A percentile compares a stretch with the other conserved stretches of the same genome.
phyloP scores from a whole-genome alignment of 768 basidiomycete species.

The Hypholoma sublateritium region DNA sequence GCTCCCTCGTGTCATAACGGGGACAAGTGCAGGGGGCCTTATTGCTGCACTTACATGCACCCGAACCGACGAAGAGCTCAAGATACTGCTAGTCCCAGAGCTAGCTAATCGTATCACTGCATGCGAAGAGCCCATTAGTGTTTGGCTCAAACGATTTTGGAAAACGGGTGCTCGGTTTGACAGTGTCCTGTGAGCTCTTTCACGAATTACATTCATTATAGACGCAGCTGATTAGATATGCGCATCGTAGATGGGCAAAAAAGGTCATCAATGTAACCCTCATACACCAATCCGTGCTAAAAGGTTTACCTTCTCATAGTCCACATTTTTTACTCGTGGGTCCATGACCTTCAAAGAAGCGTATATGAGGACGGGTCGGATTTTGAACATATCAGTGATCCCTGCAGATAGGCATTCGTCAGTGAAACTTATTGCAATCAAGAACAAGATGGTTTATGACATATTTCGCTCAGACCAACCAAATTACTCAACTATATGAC shows the following conservation, averaged over 20 bases:
- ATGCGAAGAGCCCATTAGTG: constrained; percentile 70
- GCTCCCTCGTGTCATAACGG: constrained; percentile 90
- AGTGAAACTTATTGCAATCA: constrained; percentile 21
- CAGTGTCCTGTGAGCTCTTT: constrained; percentile 49
- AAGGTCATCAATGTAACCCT: constrained; percentile 52
- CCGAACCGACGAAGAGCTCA: constrained; percentile 85
- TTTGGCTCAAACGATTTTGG: constrained; percentile 75
- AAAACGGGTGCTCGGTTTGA: constrained; percentile 95
- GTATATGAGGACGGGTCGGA: constrained; percentile 87
- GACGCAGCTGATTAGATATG: constrained; percentile 5
- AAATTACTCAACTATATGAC: constrained; percentile 95
- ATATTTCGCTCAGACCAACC: constrained; percentile 63
- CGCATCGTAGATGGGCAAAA: constrained; percentile 67
- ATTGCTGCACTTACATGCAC: constrained; percentile 79
- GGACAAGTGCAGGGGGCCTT: constrained; percentile 92
- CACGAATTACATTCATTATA: not conserved
- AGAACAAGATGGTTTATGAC: not conserved
- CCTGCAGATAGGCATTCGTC: constrained; percentile 88
- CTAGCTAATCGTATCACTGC: constrained; percentile 83
- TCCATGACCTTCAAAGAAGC: constrained; percentile 96
- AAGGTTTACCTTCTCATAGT: constrained; percentile 37
- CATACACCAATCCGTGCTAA: not conserved
- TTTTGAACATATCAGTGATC: constrained; percentile 91
- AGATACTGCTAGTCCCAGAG: constrained; percentile 72
- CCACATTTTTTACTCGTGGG: constrained; percentile 88